Evolutionary conservation across 805 yeast genomes (phyloP), one percentile per base, ranked within the genome.

Genomic region (Candida boleticola): DNA sequence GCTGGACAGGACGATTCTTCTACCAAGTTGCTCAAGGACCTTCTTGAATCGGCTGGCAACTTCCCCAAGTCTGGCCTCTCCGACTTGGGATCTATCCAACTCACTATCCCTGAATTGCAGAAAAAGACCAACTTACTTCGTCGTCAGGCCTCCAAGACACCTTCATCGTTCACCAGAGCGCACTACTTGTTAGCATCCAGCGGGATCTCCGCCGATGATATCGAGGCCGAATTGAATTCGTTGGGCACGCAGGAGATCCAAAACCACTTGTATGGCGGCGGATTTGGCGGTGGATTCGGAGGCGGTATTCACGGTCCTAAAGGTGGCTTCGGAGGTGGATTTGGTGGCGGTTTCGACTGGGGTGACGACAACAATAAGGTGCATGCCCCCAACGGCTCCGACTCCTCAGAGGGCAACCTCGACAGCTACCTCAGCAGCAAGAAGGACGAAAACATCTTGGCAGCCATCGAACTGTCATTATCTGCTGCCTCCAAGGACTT

Each of bases 151-250:
- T 54, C 57, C 16, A 74, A 70, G 29, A 57, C 57, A 16, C 51
- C 54, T 7, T 61, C 66, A 33, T 72, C 70, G 3, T 74, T 66
- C 54, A 83, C 89, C 2, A 83, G 81, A 53, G 93, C 87, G 1
- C 98, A 93, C 57, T 93, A 93, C 60, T 67, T 93, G 30, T 68
- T 92, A 34, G 96, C 97, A 4, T 86, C 90, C 1, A 84, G 92
- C 55, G 97, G 97, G 1, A 77, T 89, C 40, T 81, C 87, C 32
- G 83, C 92, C 39, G 96, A 88, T 52, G 93, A 88, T 43, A 80
- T 90, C 30, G 89, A 86, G 49, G 64, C 64, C 25, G 83, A 80
- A 37, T 62, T 83, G 43, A 71, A 73, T 42, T 14, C 35, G 11
- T 29, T 38, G 19, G 48, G 44, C 44, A 57, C 48, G 57, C 27